Conservation (phyloP, 2,329 filamentous ascomycete species). For the Neofusicoccum umdonicola region DNA sequence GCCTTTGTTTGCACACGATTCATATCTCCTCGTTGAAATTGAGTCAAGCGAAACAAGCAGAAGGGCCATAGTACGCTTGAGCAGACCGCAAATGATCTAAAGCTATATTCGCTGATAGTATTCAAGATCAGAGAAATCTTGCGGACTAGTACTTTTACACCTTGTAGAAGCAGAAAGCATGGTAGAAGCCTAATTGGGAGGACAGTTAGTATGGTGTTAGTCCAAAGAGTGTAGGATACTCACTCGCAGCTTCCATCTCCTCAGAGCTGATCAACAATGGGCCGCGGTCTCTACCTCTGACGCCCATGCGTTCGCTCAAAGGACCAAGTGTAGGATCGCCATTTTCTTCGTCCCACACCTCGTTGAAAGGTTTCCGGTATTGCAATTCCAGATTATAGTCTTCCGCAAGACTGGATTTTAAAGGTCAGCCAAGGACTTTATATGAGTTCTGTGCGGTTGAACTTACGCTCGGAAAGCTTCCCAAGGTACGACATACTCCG, state of each 20-base stretch:
- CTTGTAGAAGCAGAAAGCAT: constrained; percentile 97
- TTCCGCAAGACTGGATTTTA: constrained; percentile 61
- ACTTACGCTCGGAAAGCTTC: constrained; percentile 80
- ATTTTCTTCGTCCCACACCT: constrained; percentile 91
- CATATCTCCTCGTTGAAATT: too few species aligned
- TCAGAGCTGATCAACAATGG: constrained; percentile 71
- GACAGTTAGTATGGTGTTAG: neutral
- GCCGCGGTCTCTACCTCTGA: constrained; percentile 68
- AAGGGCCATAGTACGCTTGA: too few species aligned
- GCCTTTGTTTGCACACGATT: too few species aligned
- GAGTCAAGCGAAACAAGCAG: too few species aligned
- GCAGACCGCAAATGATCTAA: too few species aligned
- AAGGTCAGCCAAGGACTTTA: constrained; percentile 24
- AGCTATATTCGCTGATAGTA: too few species aligned
- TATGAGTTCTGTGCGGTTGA: constrained; percentile 9
- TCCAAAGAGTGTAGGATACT: constrained; percentile 24
- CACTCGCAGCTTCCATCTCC: constrained; percentile 84
- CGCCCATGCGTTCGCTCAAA: constrained; percentile 93
- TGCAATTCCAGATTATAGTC: constrained; percentile 96
- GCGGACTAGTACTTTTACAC: constrained; percentile 51
- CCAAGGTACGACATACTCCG: constrained; percentile 98
- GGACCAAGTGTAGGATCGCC: constrained; percentile 77
- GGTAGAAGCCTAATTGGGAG: constrained; percentile 65
- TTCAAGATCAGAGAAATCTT: too few species aligned
- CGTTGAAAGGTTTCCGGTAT: constrained; percentile 85